phyloP scores from a whole-genome alignment of 371 early-diverging fungal genomes.

The Mucor piriformis region DNA sequence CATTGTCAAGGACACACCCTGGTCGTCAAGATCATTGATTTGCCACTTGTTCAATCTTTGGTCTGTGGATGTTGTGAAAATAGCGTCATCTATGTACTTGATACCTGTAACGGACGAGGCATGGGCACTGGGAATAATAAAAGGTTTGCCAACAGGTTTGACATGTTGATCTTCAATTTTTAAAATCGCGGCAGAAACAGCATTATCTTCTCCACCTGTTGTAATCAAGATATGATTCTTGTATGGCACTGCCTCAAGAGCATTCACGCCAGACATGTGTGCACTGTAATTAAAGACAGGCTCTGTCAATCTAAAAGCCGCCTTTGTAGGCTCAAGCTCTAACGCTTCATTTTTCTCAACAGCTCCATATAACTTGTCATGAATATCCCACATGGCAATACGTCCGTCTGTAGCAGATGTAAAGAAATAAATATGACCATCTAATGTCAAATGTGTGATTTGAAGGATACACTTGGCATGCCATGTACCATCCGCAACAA shows the following conservation, averaged over 20 bases:
- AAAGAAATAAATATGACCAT: slow-evolving; percentile 49
- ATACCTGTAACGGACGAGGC: slow-evolving; percentile 63
- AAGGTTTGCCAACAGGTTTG: slow-evolving; percentile 20
- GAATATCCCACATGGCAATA: slow-evolving; percentile 60
- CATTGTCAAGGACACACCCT: slow-evolving; percentile 30
- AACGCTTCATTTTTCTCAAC: slow-evolving; percentile 18
- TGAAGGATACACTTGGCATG: slow-evolving; percentile 65
- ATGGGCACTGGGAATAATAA: slow-evolving; percentile 50
- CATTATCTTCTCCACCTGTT: slow-evolving; percentile 70
- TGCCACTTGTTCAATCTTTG: slow-evolving; percentile 61
- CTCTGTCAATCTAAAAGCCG: slow-evolving; percentile 30
- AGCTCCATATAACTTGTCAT: slow-evolving; percentile 28
- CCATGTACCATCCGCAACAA: slow-evolving; percentile 58
- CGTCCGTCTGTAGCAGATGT: slow-evolving; percentile 65
- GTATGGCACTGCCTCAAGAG: slow-evolving; percentile 35
- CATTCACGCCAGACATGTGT: slow-evolving; percentile 63
- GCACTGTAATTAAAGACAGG: slow-evolving; percentile 42
- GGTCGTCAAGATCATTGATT: slow-evolving; percentile 18
- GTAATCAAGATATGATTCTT: slow-evolving; percentile 34
- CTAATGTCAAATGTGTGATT: slow-evolving; percentile 44
- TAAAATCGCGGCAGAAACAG: slow-evolving; percentile 42
- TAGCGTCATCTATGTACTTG: slow-evolving; percentile 31
- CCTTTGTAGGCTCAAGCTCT: slow-evolving; percentile 36
- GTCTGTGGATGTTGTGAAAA: slow-evolving; percentile 59
- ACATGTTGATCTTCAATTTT: slow-evolving; percentile 7